phyloP scores from a whole-genome alignment of 352 stramenopile species.

The Globisporangium recalcitrans region DNA sequence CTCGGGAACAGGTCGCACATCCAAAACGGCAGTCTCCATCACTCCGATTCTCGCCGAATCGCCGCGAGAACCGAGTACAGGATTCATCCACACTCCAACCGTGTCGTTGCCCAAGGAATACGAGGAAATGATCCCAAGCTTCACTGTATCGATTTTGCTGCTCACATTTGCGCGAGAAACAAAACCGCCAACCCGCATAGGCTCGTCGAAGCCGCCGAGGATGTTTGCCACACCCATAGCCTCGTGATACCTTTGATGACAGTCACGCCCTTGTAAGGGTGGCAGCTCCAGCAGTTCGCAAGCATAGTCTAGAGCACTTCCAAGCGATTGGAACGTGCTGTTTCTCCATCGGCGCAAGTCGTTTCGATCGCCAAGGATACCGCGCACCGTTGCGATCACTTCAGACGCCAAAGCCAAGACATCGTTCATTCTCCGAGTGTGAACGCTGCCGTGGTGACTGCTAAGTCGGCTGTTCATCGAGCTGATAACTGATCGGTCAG shows the following conservation, averaged over 20 bases:
- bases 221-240: conserved; percentile 35
- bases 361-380: conserved; percentile 17
- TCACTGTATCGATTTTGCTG: conserved; percentile 4
- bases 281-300: conserved; percentile 11
- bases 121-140: conserved; percentile 23
- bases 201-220: conserved; percentile 43
- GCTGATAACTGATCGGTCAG: conserved; percentile 28
- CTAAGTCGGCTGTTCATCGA: conserved; percentile 37
- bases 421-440: conserved; percentile 19
- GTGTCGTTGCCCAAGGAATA: conserved; percentile 38
- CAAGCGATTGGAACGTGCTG: conserved; percentile 23
- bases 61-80: background rate
- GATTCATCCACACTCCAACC: conserved; percentile 11
- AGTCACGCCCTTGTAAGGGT: conserved; percentile 5
- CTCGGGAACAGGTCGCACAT: conserved; percentile 25
- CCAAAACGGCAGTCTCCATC: conserved; percentile 12
- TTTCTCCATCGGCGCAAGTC: conserved; percentile 24
- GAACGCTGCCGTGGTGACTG: conserved; percentile 7
- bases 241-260: conserved; percentile 29
- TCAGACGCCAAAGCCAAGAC: conserved; percentile 32
- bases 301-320: conserved; percentile 15
- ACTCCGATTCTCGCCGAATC: background rate
- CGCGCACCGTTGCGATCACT: conserved; percentile 29
- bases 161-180: conserved; percentile 19
- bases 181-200: conserved; percentile 30